A percentile compares a stretch with the other conserved stretches of the same genome.
Evolutionary conservation across 108 stramenopile genomes (phyloP).

Genomic region (Pelagomonas calceolata): DNA sequence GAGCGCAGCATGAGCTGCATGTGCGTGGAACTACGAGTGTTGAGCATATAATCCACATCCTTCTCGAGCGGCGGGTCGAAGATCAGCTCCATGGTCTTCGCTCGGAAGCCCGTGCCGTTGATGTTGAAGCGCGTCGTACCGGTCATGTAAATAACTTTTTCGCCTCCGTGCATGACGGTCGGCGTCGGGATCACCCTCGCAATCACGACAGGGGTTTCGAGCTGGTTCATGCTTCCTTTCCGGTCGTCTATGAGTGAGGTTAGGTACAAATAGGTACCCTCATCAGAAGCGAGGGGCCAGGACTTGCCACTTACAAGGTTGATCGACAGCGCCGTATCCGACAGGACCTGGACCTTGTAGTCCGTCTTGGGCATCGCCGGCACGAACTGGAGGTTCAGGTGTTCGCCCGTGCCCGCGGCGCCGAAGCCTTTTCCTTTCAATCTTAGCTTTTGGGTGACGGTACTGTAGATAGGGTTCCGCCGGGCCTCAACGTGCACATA

Average conservation of each 20-base stretch:
- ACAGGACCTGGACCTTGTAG: neutral
- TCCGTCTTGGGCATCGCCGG: neutral
- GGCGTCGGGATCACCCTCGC: neutral
- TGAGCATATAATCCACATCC: neutral
- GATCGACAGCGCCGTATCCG: neutral
- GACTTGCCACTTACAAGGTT: neutral
- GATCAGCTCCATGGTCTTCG: neutral
- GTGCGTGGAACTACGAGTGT: neutral
- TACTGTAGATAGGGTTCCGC: neutral
- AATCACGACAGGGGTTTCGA: neutral
- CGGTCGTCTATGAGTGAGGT: neutral
- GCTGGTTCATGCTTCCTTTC: neutral
- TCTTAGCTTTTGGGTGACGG: conserved; percentile 13
- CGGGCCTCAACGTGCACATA: neutral
- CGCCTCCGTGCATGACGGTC: neutral
- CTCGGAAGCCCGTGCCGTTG: neutral
- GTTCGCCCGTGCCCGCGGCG: neutral
- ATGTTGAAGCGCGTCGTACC: neutral
- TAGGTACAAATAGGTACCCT: neutral
- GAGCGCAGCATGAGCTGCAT: neutral
- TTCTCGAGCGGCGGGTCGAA: conserved; percentile 13
- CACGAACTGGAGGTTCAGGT: neutral
- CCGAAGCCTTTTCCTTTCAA: conserved; percentile 17
- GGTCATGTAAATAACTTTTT: neutral
- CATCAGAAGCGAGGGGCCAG: neutral